A percentile compares a stretch with the other conserved stretches of the same genome.
phyloP scores from a whole-genome alignment of 2,329 filamentous ascomycete genomes.

The Calonectria pteridis region DNA sequence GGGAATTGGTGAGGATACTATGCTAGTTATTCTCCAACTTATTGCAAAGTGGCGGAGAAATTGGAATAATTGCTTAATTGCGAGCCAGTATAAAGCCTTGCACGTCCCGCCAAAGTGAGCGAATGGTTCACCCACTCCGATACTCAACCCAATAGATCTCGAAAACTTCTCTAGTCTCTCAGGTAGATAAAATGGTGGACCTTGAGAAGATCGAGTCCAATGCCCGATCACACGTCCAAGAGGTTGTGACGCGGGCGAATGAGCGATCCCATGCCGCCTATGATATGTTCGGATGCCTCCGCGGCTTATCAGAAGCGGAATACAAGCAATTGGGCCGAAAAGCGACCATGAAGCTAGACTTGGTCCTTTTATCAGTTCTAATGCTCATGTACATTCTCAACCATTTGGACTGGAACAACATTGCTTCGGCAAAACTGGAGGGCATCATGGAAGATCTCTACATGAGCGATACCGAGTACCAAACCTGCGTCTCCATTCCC shows the following conservation, averaged over 20 bases:
- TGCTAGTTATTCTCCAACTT: no score
- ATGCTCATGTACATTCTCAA: conserved; percentile 56
- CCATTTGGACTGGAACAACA: conserved; percentile 51
- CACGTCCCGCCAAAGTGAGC: not conserved
- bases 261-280: not conserved
- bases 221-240: not conserved
- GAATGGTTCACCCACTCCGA: not conserved
- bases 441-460: conserved; percentile 53
- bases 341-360: conserved; percentile 46
- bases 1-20: not conserved
- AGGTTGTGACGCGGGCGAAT: not conserved
- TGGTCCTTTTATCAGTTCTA: conserved; percentile 44
- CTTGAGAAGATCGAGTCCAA: not conserved
- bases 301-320: conserved; percentile 17
- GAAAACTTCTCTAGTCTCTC: not conserved
- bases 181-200: not conserved
- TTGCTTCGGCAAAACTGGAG: conserved; percentile 35
- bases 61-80: not conserved
- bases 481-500: conserved; percentile 54
- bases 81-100: not conserved
- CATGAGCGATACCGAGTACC: conserved; percentile 50
- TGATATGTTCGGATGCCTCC: conserved; percentile 27
- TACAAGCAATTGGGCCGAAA: conserved; percentile 20
- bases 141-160: not conserved
- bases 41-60: not conserved